phyloP scores from a whole-genome alignment of 352 stramenopile genomes.

The Salisapilia sapeloensis region DNA sequence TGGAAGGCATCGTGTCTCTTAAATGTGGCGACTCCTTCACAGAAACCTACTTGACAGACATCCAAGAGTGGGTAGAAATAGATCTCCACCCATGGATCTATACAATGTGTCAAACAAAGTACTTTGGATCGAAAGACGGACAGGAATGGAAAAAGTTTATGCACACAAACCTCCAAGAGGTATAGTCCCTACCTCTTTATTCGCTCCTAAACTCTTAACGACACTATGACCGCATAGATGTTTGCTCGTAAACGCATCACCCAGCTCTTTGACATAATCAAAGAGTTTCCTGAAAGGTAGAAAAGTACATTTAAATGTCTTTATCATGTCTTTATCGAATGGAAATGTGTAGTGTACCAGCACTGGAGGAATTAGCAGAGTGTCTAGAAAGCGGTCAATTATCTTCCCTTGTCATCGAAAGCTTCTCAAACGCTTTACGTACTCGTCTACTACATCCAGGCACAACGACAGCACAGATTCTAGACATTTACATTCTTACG shows the following conservation, averaged over 20 bases:
- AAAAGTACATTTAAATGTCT: background rate
- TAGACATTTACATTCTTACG: conserved; percentile 95
- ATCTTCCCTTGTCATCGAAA: conserved; percentile 54
- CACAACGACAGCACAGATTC: conserved; percentile 90
- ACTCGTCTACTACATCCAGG: conserved; percentile 89
- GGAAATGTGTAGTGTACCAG: conserved; percentile 18
- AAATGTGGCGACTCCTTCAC: no score
- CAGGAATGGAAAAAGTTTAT: no score
- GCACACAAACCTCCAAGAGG: no score
- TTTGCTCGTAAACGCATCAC: conserved; percentile 69
- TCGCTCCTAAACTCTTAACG: no score
- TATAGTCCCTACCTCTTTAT: no score
- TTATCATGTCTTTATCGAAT: background rate
- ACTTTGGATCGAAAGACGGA: no score
- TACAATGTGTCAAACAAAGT: no score
- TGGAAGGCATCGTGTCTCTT: no score
- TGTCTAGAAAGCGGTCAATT: conserved; percentile 79
- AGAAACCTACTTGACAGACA: no score
- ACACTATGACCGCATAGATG: conserved; percentile 18
- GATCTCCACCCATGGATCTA: no score
- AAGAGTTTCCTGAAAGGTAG: conserved; percentile 90
- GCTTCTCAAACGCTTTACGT: conserved; percentile 62
- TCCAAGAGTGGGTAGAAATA: no score
- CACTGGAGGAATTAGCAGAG: conserved; percentile 42
- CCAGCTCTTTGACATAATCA: conserved; percentile 95